Evolutionary conservation across 2,329 filamentous ascomycete genomes (phyloP).

Genomic region (Trichoderma harzianum): DNA sequence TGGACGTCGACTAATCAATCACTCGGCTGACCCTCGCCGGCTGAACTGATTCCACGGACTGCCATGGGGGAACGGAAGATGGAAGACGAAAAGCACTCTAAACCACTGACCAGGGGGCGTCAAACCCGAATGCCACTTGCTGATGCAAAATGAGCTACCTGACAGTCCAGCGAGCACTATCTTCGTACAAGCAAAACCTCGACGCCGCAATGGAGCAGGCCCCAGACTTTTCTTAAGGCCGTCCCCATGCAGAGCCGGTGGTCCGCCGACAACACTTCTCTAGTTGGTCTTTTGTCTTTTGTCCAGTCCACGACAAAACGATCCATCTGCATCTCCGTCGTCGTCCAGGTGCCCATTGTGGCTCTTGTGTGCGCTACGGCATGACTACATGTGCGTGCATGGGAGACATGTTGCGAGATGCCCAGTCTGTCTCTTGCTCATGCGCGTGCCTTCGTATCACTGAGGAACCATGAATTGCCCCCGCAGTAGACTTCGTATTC

Average conservation of each 20-base stretch:
- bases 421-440: conserved; percentile 10
- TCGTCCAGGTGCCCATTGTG: background rate
- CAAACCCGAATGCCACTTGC: conserved; percentile 9
- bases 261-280: background rate
- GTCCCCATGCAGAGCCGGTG: conserved; percentile 5
- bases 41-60: background rate
- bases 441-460: conserved; percentile 18
- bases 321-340: background rate
- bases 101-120: background rate
- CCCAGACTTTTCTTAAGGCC: background rate
- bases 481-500: conserved; percentile 21
- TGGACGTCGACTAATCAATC: background rate
- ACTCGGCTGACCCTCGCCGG: background rate
- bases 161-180: background rate
- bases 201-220: conserved; percentile 11
- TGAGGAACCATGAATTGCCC: conserved; percentile 17
- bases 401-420: conserved; percentile 12
- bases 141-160: background rate
- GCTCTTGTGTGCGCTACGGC: conserved; percentile 8
- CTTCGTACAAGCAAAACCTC: background rate
- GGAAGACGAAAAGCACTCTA: background rate
- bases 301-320: background rate
- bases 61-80: background rate
- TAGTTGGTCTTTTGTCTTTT: background rate
- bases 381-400: conserved; percentile 16